These are phyloP conservation scores for Eutrema heterophyllum DNA, from an alignment of 345 rosid species.

Conservation along the genomic window DNA sequence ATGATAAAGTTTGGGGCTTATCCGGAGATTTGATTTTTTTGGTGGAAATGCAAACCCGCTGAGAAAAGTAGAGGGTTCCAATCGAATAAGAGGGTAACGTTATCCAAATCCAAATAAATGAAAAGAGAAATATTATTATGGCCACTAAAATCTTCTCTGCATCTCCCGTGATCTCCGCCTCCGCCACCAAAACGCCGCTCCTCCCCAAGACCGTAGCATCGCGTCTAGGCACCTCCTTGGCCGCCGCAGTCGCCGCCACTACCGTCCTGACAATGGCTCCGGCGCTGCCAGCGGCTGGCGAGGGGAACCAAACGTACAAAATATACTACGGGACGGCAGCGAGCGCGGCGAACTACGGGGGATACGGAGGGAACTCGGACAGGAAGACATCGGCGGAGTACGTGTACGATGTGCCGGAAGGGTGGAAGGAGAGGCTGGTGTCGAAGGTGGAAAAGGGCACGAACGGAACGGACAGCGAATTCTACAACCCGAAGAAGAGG, in stretches of 20 bases:
- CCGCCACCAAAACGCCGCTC: constrained; percentile 31
- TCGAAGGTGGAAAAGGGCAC: constrained; percentile 97
- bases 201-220: constrained; percentile 32
- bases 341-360: constrained; percentile 91
- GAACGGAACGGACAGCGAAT: constrained; percentile 87
- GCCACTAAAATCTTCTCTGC: constrained; percentile 49
- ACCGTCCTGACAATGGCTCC: constrained; percentile 48
- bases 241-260: constrained; percentile 46
- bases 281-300: constrained; percentile 41
- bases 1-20: background rate
- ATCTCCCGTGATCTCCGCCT: constrained; percentile 42
- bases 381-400: constrained; percentile 88
- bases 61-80: background rate
- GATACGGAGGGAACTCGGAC: constrained; percentile 88
- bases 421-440: constrained; percentile 87
- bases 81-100: constrained; percentile 8
- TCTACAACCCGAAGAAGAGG: constrained; percentile 79
- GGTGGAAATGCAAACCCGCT: background rate
- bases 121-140: constrained; percentile 23
- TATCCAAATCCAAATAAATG: background rate
- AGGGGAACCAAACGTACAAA: constrained; percentile 34
- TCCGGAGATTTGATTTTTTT: background rate
- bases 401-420: constrained; percentile 81
- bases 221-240: constrained; percentile 24
- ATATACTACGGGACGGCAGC: constrained; percentile 94